Evolutionary conservation across 495 filamentous ascomycete genomes (phyloP).

Genomic region (Trichoderma reesei): DNA sequence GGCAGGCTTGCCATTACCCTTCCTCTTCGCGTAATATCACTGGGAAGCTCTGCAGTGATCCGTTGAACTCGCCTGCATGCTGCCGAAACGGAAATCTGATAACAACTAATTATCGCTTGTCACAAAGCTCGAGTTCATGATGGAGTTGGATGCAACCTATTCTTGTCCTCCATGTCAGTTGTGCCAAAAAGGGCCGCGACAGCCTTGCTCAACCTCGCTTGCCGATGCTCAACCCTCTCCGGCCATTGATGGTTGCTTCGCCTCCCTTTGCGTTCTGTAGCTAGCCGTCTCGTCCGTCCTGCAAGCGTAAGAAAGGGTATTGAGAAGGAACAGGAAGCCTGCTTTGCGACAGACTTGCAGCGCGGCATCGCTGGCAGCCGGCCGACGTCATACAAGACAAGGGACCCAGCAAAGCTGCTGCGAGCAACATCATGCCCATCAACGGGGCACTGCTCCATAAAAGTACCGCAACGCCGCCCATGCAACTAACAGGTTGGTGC

Average conservation of each 20-base stretch:
- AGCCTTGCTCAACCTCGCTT: neutral
- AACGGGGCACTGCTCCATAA: neutral
- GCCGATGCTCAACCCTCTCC: neutral
- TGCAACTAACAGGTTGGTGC: neutral
- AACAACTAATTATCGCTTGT: neutral
- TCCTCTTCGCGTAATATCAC: conserved; percentile 6
- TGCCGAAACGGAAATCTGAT: neutral
- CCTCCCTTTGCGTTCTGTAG: neutral
- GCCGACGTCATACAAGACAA: conserved; percentile 4
- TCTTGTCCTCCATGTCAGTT: neutral
- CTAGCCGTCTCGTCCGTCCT: neutral
- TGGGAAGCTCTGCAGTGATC: neutral
- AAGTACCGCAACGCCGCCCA: neutral
- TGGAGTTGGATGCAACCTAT: too few species aligned
- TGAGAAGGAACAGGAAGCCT: neutral
- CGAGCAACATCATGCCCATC: neutral
- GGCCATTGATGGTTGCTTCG: neutral
- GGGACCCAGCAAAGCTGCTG: neutral
- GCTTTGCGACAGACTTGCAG: neutral
- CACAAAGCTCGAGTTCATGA: neutral
- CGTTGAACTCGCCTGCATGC: neutral
- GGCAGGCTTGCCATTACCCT: conserved; percentile 2
- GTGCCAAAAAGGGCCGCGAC: neutral
- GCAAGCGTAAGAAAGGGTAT: neutral
- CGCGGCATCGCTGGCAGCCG: neutral